These are phyloP conservation scores for Naumovozyma baii DNA, from an alignment of 805 yeast species.

Conservation along the genomic window DNA sequence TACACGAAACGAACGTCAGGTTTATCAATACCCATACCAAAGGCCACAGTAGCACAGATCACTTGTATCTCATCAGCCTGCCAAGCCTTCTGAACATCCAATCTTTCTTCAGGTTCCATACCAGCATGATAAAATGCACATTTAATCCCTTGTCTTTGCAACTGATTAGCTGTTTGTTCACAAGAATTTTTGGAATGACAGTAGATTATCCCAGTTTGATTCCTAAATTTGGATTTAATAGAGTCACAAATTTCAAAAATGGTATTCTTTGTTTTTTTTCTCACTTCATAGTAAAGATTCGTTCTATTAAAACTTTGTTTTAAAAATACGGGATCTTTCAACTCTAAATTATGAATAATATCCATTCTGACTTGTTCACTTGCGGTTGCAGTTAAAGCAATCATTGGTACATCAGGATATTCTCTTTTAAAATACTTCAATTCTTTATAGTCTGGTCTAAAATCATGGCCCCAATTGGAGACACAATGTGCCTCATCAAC, in stretches of 20 bases:
- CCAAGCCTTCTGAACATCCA: conserved; percentile 68
- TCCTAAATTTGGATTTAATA: conserved; percentile 41
- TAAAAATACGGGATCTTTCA: conserved; percentile 53
- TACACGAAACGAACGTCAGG: conserved; percentile 90
- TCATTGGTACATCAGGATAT: conserved; percentile 77
- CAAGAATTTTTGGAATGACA: conserved; percentile 87
- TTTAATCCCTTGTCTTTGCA: conserved; percentile 50
- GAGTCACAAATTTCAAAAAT: conserved; percentile 52
- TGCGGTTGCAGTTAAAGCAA: conserved; percentile 98
- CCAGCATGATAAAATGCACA: conserved; percentile 91
- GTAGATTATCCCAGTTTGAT: conserved; percentile 80
- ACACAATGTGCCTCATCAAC: conserved; percentile 99
- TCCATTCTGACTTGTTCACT: conserved; percentile 84
- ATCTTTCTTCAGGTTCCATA: conserved; percentile 67
- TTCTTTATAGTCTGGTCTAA: conserved; percentile 88
- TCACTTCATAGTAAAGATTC: conserved; percentile 71
- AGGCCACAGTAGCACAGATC: conserved; percentile 95
- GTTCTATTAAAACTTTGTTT: conserved; percentile 91
- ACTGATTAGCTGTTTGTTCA: conserved; percentile 64
- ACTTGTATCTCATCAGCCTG: conserved; percentile 62
- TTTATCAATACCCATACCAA: conserved; percentile 99
- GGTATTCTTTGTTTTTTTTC: conserved; percentile 48
- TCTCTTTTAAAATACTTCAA: conserved; percentile 61
- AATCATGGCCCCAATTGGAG: conserved; percentile 98
- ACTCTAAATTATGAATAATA: conserved; percentile 66